Evolutionary conservation across 495 filamentous ascomycete species (phyloP), one percentile per base, ranked within the genome.

Genomic region (Bombardia bombarda): DNA sequence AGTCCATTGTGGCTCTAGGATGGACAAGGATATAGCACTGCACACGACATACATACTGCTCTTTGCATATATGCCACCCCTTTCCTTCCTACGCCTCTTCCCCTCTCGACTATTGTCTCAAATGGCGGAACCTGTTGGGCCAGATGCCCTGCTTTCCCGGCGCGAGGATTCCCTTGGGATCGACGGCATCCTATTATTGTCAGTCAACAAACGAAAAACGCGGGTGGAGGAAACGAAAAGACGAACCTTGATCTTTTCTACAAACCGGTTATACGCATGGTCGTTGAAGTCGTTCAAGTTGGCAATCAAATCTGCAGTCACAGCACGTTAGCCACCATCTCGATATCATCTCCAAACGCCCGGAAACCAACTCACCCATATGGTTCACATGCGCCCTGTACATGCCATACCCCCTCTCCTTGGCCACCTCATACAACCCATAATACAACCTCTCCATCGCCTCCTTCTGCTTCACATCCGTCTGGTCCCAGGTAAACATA

Each of bases 401-500:
- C 56, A 62, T 68, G 22, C 61, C 62, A 45, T 62, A 69, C 0
- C 63, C 66, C 31, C 60, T 44, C 49, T 52, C 50, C 49, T 60
- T 64, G 3, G 64, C 65, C 38, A 57, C 55, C 42, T 54, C 46
- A 32, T 67, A 58, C 9, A 69, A 49, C 3, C 38, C 52, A 9
- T 56, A 51, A 41, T 63, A 69, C 35, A 69, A 34, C 28, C 38
- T 48, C 4, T 55, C 20, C 40, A 52, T 54, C 16, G 51, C 52
- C 17, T 40, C 30, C 25, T 63, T 59, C 36, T 63, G 58, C 41
- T 52, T 53, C 16, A 42, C 32, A 18, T 58, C 63, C 4, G 60
- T 63, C 43, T 69, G 65, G 41, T 67, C 66, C 49, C 65, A 69
- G 7, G 56, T 59, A 32, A 68, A 64, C 64, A 69, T 67, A 35